phyloP scores from a whole-genome alignment of 768 basidiomycete species.

The Dacryopinax spathularia region DNA sequence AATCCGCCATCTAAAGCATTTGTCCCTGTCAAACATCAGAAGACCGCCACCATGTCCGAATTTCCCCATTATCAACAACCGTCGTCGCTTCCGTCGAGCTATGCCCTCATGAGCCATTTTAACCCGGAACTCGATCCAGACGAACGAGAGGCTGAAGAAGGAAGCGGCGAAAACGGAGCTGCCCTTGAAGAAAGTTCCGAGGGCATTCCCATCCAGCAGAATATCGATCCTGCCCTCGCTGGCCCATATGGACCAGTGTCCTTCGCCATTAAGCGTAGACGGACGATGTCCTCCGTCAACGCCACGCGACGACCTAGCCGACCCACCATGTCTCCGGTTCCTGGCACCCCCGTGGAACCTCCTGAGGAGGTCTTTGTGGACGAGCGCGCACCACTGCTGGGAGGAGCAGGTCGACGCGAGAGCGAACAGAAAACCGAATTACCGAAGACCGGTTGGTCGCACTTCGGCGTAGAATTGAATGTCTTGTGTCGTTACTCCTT shows the following conservation, averaged over 20 bases:
- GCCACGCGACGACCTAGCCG: background rate
- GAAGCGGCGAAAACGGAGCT: background rate
- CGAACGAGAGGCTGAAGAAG: background rate
- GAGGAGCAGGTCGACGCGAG: background rate
- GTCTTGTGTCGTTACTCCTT: background rate
- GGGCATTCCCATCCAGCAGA: background rate
- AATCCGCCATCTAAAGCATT: background rate
- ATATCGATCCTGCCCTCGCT: background rate
- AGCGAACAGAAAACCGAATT: background rate
- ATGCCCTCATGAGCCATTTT: slow-evolving; percentile 1
- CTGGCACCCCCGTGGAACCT: background rate
- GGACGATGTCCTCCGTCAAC: background rate
- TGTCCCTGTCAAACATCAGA: too few relatives aligned
- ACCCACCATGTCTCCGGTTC: background rate
- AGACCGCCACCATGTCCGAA: slow-evolving; percentile 1
- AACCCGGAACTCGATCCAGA: background rate
- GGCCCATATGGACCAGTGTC: background rate
- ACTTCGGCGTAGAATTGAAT: background rate
- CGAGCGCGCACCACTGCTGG: background rate
- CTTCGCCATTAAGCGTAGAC: background rate
- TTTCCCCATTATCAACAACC: slow-evolving; percentile 1
- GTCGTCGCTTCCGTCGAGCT: background rate
- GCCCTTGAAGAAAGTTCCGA: background rate
- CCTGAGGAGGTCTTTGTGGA: background rate
- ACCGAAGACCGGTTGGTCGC: background rate